phyloP scores from a whole-genome alignment of 768 basidiomycete genomes.

The Melanogaster broomeanus region DNA sequence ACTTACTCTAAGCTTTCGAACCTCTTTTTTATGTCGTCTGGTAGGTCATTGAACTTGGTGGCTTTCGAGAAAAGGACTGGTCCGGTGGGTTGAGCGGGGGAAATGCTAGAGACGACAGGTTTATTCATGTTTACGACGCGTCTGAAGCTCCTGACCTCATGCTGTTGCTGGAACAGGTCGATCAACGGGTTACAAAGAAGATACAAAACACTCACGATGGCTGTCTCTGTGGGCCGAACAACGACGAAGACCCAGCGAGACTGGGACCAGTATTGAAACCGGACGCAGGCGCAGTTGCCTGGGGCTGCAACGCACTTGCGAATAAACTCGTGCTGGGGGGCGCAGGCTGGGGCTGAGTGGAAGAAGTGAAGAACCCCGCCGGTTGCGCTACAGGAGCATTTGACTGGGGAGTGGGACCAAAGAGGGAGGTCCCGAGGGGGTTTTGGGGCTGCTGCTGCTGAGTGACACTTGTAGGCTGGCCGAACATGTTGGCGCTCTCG shows the following conservation, averaged over 20 bases:
- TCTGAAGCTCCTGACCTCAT: constrained; percentile 26
- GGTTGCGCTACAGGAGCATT: constrained; percentile 12
- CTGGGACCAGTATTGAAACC: constrained; percentile 3
- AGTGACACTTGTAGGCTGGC: constrained; percentile 28
- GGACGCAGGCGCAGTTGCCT: constrained; percentile 1
- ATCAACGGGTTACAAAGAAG: neutral
- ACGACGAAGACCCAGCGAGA: constrained; percentile 6
- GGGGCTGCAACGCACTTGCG: constrained; percentile 17
- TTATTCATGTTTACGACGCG: neutral
- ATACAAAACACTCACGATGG: constrained; percentile 25
- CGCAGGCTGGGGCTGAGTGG: constrained; percentile 21
- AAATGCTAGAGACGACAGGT: constrained; percentile 19
- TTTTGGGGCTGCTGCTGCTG: constrained; percentile 24
- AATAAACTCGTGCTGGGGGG: constrained; percentile 24
- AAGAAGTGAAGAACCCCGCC: constrained; percentile 18
- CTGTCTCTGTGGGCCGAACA: constrained; percentile 34
- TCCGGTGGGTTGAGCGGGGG: constrained; percentile 30
- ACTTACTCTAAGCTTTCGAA: constrained; percentile 75
- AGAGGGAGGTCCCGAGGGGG: constrained; percentile 35
- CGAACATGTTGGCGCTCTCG: no score
- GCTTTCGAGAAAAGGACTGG: constrained; percentile 40
- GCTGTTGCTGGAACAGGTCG: constrained; percentile 7
- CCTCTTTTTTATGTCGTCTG: constrained; percentile 62
- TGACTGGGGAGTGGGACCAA: constrained; percentile 22
- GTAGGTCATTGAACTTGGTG: constrained; percentile 83